Conservation (phyloP, 106 monocot genomes). For the Chionographis japonica region DNA sequence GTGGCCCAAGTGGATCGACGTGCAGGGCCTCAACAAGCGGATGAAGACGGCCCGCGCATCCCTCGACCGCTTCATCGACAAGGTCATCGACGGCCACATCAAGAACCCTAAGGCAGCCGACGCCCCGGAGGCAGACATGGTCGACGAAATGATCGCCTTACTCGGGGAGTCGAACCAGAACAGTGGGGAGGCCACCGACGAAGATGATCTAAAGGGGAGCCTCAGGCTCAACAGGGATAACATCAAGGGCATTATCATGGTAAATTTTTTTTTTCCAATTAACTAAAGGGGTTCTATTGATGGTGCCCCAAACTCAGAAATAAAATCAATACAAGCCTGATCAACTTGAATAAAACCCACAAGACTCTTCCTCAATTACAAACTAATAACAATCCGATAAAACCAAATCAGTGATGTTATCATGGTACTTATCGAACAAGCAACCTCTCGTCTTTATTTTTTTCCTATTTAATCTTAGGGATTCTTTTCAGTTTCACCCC, state of each 20-base stretch:
- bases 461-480: no score
- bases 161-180: slow-evolving; percentile 18
- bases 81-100: slow-evolving; percentile 75
- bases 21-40: slow-evolving; percentile 59
- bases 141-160: slow-evolving; percentile 88
- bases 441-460: neutral
- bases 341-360: no score
- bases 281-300: no score
- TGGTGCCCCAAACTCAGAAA: no score
- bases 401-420: no score
- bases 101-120: slow-evolving; percentile 46
- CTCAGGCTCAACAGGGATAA: slow-evolving; percentile 71
- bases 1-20: slow-evolving; percentile 57
- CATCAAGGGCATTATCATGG: slow-evolving; percentile 98
- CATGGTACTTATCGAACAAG: slow-evolving; percentile 52
- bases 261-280: no score
- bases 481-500: no score
- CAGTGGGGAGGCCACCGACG: neutral
- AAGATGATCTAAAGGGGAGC: slow-evolving; percentile 30
- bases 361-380: no score
- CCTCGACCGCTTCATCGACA: slow-evolving; percentile 72
- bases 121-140: slow-evolving; percentile 69
- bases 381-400: no score
- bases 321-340: no score
- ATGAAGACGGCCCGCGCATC: slow-evolving; percentile 36